Evolutionary conservation across 805 yeast species (phyloP), one percentile per base, ranked within the genome.

Genomic region (Cyberlindnera nakhonratchasimensis): DNA sequence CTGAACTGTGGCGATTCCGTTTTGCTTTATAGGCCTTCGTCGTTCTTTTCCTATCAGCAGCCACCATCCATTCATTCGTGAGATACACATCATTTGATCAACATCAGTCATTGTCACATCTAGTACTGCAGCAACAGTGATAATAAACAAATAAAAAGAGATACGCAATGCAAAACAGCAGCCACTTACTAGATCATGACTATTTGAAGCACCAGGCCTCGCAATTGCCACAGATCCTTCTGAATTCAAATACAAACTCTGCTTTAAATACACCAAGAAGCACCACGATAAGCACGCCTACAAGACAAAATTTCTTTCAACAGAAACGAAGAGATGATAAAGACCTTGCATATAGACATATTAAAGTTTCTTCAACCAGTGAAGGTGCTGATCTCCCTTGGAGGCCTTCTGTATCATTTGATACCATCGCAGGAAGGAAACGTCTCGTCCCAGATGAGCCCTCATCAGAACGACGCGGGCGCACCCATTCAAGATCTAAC

Each of bases 241-340:
- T 42, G 31, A 42, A 45, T 28, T 45, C 51, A 13, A 23, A 22
- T 16, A 16, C 44, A 3, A 34, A 40, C 26, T 36, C 47, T 3
- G 21, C 22, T 13, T 5, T 32, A 6, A 22, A 25, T n/a, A 25
- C 46, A 7, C 36, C 42, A 8, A 24, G 32, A 10, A 34, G 40
- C 13, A 31, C 35, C 13, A 13, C 41, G 13, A 31, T 8, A 11
- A 29, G 40, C 8, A 39, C 42, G 5, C 28, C 39, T 5, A 29
- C 34, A 23, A 16, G 19, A 14, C 10, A n/a, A 16, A 6, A 13
- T 6, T 8, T 22, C 11, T 16, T 18, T 12, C 38, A 24, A n/a
- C n/a, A 37, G 19, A 25, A 29, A 19, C 16, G n/a, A 3, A 4
- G 28, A 11, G 25, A 31, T 13, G 38, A 42, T n/a, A 29, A 34